Evolutionary conservation across 106 monocot genomes (phyloP).

Genomic region (Gastrodia elata): DNA sequence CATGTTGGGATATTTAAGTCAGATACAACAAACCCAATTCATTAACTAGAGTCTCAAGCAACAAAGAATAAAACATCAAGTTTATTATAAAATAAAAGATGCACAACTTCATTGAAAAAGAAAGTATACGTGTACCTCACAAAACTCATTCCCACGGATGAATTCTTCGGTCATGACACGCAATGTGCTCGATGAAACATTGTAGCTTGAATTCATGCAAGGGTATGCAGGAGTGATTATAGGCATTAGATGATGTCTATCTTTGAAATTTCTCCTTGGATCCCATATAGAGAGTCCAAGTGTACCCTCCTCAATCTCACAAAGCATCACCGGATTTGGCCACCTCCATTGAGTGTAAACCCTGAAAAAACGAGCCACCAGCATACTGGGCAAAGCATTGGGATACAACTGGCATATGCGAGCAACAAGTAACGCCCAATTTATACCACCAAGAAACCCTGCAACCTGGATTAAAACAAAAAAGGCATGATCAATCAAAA

Average conservation of each 20-base stretch:
- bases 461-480: slow-evolving; percentile 48
- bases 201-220: slow-evolving; percentile 97
- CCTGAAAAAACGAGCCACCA: slow-evolving; percentile 88
- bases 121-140: slow-evolving; percentile 46
- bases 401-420: slow-evolving; percentile 95
- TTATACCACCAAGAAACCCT: slow-evolving; percentile 98
- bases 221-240: slow-evolving; percentile 99
- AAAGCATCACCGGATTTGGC: slow-evolving; percentile 99
- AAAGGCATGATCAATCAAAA: slow-evolving; percentile 8
- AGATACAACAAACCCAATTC: no score
- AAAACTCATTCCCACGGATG: slow-evolving; percentile 64
- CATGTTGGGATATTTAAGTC: no score
- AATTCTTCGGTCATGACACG: slow-evolving; percentile 92
- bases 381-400: slow-evolving; percentile 84
- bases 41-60: not conserved
- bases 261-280: slow-evolving; percentile 77
- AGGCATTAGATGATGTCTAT: slow-evolving; percentile 84
- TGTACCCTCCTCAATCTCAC: slow-evolving; percentile 77
- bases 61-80: not conserved
- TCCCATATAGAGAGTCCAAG: slow-evolving; percentile 89
- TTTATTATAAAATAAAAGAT: not conserved
- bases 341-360: slow-evolving; percentile 93
- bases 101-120: not conserved
- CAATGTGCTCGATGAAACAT: slow-evolving; percentile 82
- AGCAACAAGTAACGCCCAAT: slow-evolving; percentile 97